Conservation (phyloP, 192 early-diverging fungal genomes). For the Coemansia umbellata region DNA sequence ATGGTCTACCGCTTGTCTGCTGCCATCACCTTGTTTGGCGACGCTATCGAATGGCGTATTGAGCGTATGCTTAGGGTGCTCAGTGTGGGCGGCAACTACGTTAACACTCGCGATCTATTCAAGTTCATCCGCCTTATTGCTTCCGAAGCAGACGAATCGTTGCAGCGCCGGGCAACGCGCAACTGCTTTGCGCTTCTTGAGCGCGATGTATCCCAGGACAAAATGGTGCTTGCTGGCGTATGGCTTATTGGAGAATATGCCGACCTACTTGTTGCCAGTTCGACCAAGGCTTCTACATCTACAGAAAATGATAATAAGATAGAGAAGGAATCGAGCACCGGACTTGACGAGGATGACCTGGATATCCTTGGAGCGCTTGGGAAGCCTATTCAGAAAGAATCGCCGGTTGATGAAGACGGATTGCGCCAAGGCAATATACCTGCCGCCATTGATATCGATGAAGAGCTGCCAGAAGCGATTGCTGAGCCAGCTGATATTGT, state of each 20-base stretch:
- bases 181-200: conserved; percentile 82
- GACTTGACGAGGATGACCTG: conserved; percentile 35
- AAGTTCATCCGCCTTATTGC: conserved; percentile 90
- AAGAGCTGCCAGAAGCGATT: conserved; percentile 45
- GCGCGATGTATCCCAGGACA: conserved; percentile 72
- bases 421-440: not conserved
- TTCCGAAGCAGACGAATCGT: conserved; percentile 54
- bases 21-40: conserved; percentile 89
- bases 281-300: not conserved
- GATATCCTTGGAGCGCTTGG: conserved; percentile 46
- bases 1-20: conserved; percentile 90
- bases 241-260: conserved; percentile 99
- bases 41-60: conserved; percentile 95
- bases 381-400: conserved; percentile 4
- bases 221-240: conserved; percentile 79
- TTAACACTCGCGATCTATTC: conserved; percentile 73
- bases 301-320: not conserved
- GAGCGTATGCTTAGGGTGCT: conserved; percentile 92
- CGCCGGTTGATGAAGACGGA: not conserved
- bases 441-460: conserved; percentile 15
- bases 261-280: conserved; percentile 68
- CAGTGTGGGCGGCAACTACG: conserved; percentile 64
- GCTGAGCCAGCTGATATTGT: conserved; percentile 66
- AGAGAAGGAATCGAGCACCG: conserved; percentile 1
- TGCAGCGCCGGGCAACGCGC: conserved; percentile 89